Base-by-base conservation (phyloP, 2,329 filamentous ascomycete genomes). In the Alternaria angustiovoidea region DNA sequence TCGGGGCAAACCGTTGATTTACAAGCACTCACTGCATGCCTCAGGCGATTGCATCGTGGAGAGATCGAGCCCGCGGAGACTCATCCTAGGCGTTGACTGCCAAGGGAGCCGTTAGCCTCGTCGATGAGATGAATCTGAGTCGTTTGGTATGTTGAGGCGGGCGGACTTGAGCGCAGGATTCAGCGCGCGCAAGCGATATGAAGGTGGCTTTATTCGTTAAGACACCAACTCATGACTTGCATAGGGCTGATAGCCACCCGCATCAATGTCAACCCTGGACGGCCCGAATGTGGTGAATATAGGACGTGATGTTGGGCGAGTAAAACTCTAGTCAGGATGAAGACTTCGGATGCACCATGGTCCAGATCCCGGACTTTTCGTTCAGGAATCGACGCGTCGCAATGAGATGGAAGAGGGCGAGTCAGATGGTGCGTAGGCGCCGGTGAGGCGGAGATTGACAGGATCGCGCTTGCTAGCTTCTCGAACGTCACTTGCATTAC, bases 191-290 rank as follows among this genome's bases (percentile, higher is more conserved):
- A 38, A 12, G 46, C 30, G 32, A 49, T n/a, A 49, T 49, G 22
- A 49, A 24, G 14, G 32, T 49, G 32, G 46, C 46, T 38, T 36
- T 18, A 8, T 38, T 38, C 8, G 20, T 24, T n/a, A 38, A 36
- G 46, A 49, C 32, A 20, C 30, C 46, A 34, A 24, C 22, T 28
- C 44, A 48, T 48, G 46, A 48, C 30, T 36, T 48, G 46, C 46
- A 48, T 48, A 48, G 46, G 46, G 46, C 46, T 48, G 46, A 48
- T 34, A n/a, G 46, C 46, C 46, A 20, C 32, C 12, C 14, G 46
- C 46, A 36, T 34, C 18, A 36, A 36, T 22, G 30, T 48, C 28
- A 24, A 34, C 16, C 28, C 18, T 24, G 28, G 18, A 48, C 34
- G 46, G 46, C 32, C 46, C 46, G 46, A 48, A 48, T 48, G 20